These are phyloP conservation scores for Cladosporium sp. DNA, from an alignment of 2,329 filamentous ascomycete genomes.

Conservation along the genomic window DNA sequence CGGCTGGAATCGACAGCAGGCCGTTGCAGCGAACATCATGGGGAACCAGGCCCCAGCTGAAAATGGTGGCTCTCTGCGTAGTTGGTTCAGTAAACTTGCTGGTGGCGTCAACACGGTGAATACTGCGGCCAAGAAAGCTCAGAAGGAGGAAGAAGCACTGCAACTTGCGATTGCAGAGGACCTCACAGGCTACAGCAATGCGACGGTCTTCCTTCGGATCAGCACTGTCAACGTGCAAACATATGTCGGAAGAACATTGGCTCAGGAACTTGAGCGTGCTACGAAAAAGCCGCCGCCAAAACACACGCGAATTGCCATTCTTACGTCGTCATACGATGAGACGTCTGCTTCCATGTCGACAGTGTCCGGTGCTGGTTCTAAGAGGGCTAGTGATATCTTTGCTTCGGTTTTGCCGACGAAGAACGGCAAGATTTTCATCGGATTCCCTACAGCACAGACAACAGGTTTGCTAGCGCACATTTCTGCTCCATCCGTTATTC, in stretches of 20 bases:
- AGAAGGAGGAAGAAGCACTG: slow-evolving; percentile 63
- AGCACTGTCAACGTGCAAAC: slow-evolving; percentile 83
- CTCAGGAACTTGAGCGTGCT: slow-evolving; percentile 85
- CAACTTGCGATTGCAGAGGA: slow-evolving; percentile 70
- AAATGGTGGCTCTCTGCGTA: slow-evolving; percentile 54
- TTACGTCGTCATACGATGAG: slow-evolving; percentile 91
- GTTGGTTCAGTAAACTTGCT: slow-evolving; percentile 74
- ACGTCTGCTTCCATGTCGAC: slow-evolving; percentile 64
- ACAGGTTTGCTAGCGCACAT: slow-evolving; percentile 93
- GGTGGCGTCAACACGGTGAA: slow-evolving; percentile 49
- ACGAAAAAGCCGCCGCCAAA: slow-evolving; percentile 97
- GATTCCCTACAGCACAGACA: slow-evolving; percentile 95
- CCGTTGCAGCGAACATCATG: slow-evolving; percentile 24
- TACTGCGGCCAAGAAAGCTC: slow-evolving; percentile 57
- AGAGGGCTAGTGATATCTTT: slow-evolving; percentile 76
- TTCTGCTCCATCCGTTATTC: slow-evolving; percentile 93
- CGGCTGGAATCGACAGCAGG: slow-evolving; percentile 71
- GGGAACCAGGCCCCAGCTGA: slow-evolving; percentile 52
- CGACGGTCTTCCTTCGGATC: slow-evolving; percentile 84
- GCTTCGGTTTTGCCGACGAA: slow-evolving; percentile 86
- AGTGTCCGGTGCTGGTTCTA: slow-evolving; percentile 50
- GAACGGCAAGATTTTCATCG: slow-evolving; percentile 91
- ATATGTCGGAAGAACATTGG: slow-evolving; percentile 70
- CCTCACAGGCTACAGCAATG: slow-evolving; percentile 68
- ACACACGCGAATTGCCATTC: slow-evolving; percentile 77